Conservation (phyloP, 2,329 filamentous ascomycete genomes). For the Penicillium sp. region DNA sequence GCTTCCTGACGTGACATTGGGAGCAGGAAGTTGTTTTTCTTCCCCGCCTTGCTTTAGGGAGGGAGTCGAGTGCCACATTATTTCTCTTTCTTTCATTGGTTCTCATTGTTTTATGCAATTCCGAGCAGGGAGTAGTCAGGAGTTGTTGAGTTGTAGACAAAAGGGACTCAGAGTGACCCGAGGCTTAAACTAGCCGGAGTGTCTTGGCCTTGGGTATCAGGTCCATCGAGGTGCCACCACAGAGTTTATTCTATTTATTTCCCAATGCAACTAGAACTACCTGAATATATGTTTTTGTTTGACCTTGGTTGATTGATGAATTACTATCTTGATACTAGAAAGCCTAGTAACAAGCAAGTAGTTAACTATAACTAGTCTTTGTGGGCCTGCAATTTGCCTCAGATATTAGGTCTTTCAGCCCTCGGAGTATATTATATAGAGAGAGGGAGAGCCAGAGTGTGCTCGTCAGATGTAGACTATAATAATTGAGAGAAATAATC, state of each 20-base stretch:
- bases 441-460: background rate
- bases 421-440: background rate
- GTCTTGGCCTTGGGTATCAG: background rate
- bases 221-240: background rate
- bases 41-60: slow-evolving; percentile 6
- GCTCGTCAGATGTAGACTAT: too few species aligned
- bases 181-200: background rate
- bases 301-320: background rate
- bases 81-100: background rate
- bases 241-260: background rate
- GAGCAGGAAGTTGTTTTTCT: slow-evolving; percentile 14
- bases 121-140: background rate
- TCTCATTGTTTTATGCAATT: background rate
- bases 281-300: background rate
- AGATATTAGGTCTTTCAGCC: background rate
- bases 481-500: background rate
- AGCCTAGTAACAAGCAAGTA: background rate
- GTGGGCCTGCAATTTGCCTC: background rate
- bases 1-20: slow-evolving; percentile 15
- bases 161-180: background rate
- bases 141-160: background rate
- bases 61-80: background rate
- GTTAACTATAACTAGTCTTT: background rate
- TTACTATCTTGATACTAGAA: background rate
- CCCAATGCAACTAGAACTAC: background rate